Evolutionary conservation across 352 stramenopile species (phyloP), one percentile per base, ranked within the genome.

Genomic region (Pilasporangium apinafurcum): DNA sequence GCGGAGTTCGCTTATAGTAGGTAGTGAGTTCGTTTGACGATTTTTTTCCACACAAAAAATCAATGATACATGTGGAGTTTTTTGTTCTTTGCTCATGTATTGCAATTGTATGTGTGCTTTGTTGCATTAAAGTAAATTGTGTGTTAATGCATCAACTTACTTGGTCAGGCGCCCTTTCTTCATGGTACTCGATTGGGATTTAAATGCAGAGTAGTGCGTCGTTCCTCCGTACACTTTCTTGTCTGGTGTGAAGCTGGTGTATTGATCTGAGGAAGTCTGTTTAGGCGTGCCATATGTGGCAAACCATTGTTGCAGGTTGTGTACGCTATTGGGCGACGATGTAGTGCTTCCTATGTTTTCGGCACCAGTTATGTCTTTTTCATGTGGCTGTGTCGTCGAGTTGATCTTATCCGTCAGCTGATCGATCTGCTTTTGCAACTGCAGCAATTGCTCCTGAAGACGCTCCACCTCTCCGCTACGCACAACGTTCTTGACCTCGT

Each of bases 141-240:
- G 17, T 22, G 25, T 21, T 9, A 14, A 41, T 37, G 27, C n/a
- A n/a, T n/a, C 5, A 10, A n/a, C 12, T 74, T 24, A 85, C 39
- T 81, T 83, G 12, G 74, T 89, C 4, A 89, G 33, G 0, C 74
- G 50, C 1, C 76, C 76, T 36, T 89, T 91, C 48, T 85, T 87
- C 73, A 89, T 89, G 10, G 61, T 79, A 38, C 61, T 85, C 1
- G 73, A 62, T 29, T 83, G 68, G 1, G 62, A 74, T 0, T 60
- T 62, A 42, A 87, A 88, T 3, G 71, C 73, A 2, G 76, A 85
- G 61, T 87, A 87, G 50, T 87, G 73, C 7, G 61, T 44, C n/a
- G 79, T 91, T 20, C 76, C 76, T 5, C 79, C 74, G 56, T 91
- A 87, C 7, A 89, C 68, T 37, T 87, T 87, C 32, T 65, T 70